A percentile compares a stretch with the other conserved stretches of the same genome.
phyloP scores from a whole-genome alignment of 108 stramenopile genomes.

The Fragilariopsis cylindrus region DNA sequence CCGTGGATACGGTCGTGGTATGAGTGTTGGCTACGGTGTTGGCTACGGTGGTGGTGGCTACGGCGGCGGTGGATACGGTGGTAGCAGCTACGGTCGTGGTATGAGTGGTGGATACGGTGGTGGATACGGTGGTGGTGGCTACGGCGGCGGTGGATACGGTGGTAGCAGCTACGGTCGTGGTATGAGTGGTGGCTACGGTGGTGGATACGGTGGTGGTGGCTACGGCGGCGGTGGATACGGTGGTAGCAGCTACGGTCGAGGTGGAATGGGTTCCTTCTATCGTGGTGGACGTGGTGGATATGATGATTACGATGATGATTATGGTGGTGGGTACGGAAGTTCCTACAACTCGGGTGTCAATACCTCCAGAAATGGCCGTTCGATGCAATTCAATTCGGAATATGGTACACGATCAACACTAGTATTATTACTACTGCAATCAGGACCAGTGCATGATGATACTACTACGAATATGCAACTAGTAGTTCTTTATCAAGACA shows the following conservation, averaged over 20 bases:
- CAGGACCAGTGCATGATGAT: too few species aligned
- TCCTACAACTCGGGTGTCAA: conserved; percentile 6
- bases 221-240: neutral
- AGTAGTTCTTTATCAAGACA: too few species aligned
- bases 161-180: conserved; percentile 1
- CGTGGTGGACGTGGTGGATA: neutral
- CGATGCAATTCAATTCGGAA: conserved; percentile 19
- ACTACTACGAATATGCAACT: too few species aligned
- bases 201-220: neutral
- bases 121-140: too few species aligned
- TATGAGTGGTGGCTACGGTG: neutral
- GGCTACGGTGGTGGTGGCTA: neutral
- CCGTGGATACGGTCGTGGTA: neutral
- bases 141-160: neutral
- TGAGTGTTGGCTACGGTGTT: too few species aligned
- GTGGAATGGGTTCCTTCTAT: neutral
- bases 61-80: neutral
- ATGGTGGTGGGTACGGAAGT: conserved; percentile 1
- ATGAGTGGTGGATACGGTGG: too few species aligned
- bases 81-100: neutral
- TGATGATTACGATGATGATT: neutral
- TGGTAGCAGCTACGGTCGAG: neutral
- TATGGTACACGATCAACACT: neutral
- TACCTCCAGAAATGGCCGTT: conserved; percentile 11
- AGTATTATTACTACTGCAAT: too few species aligned